Base-by-base conservation (phyloP, 768 basidiomycete species). In the Scleroderma bovista region DNA sequence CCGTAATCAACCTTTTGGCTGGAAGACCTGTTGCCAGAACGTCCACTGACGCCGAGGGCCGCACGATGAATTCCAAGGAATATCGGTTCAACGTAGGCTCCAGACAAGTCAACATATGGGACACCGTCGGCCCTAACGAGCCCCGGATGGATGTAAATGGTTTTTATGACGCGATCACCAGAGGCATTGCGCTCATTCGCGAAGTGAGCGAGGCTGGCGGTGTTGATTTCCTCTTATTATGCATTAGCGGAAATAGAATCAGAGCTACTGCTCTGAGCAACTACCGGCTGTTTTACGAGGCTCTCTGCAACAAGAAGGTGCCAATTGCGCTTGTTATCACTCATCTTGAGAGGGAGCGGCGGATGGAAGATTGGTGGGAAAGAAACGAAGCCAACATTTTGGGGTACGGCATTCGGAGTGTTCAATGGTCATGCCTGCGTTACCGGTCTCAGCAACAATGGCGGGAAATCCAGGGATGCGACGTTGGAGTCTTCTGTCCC, bases 341-440 rank as follows among this genome's bases (percentile, higher is more conserved):
- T 4, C 44, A 50, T 36, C 57, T 60, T 1, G 60, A 61, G 40
- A 55, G 39, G 22, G 40, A 65, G 6, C 22, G 45, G 1, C 55
- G 54, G 19, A 63, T 63, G 53, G 57, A 60, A 3, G 52, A 54
- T 40, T 72, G 69, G 69, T 69, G 68, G 69, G 34, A 20, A 7
- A 7, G 15, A 33, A 36, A 36, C n/a, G 34, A 36, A 36, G 13
- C 6, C 5, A 5, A 5, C 34, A 15, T 36, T 12, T 15, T 15
- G 12, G 5, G 12, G n/a, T 13, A 13, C 13, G 34, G 34, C 13
- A 5, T 36, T n/a, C 12, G 13, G 34, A 36, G 34, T 36, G 34
- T 13, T n/a, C n/a, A n/a, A n/a, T n/a, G 34, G 34, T 13, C 34
- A 36, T 12, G 34, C 34, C 34, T 36, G 34, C 34, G 34, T 36